phyloP scores from a whole-genome alignment of 208 protist species.

The Vickermania spadyakhi region DNA sequence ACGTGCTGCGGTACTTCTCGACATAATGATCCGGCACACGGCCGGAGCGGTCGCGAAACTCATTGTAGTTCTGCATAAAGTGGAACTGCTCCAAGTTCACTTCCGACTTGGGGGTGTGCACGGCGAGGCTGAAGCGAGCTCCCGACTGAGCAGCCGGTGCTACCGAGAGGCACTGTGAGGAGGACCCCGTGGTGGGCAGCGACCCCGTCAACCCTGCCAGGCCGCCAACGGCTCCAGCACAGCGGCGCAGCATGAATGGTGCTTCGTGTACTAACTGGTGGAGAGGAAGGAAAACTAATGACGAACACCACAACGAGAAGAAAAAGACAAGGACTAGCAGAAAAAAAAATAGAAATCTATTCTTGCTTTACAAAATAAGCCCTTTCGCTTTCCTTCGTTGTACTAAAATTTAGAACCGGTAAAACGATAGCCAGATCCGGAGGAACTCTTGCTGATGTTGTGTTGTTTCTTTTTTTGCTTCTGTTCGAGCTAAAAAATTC shows the following conservation, averaged over 20 bases:
- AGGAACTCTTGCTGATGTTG: too few species aligned
- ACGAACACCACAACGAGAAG: constrained; percentile 5
- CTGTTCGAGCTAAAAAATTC: too few species aligned
- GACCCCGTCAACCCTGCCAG: too few species aligned
- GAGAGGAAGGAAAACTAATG: background rate
- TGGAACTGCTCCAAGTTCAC: constrained; percentile 61
- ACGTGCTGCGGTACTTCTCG: constrained; percentile 76
- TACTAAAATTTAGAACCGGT: too few species aligned
- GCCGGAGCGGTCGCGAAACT: constrained; percentile 77
- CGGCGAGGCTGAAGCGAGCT: constrained; percentile 23
- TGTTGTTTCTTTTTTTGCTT: too few species aligned
- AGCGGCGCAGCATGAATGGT: background rate
- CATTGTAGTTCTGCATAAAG: constrained; percentile 80
- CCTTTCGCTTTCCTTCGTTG: too few species aligned
- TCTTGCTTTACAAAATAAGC: too few species aligned
- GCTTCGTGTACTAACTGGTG: background rate
- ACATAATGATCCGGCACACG: constrained; percentile 74
- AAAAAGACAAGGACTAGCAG: constrained; percentile 6
- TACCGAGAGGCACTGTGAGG: background rate
- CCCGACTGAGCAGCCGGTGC: constrained; percentile 1
- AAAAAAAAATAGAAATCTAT: constrained; percentile 12
- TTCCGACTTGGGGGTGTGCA: constrained; percentile 82
- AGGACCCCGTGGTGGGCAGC: background rate
- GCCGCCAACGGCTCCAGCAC: background rate
- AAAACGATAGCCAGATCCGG: too few species aligned